Conservation (phyloP, 1,284 basidiomycete genomes). For the Melampsora occidentalis region DNA sequence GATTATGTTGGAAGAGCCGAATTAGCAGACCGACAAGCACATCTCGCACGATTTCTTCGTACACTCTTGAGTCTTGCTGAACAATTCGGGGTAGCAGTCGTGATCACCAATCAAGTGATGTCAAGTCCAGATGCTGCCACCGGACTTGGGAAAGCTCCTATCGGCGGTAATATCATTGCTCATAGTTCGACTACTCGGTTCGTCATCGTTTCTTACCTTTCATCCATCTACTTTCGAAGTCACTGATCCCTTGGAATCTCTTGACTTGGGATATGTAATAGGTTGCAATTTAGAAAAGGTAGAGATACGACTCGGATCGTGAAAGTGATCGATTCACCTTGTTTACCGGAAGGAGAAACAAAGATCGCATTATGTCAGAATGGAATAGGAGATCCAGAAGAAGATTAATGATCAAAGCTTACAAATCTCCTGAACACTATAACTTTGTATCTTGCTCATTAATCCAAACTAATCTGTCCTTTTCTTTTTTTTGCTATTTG, state of each 20-base stretch:
- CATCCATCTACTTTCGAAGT: slow-evolving; percentile 1
- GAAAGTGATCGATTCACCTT: slow-evolving; percentile 97
- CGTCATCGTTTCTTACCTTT: slow-evolving; percentile 6
- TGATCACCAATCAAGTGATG: slow-evolving; percentile 98
- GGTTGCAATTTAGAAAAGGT: slow-evolving; percentile 86
- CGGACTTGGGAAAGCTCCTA: slow-evolving; percentile 85
- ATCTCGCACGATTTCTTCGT: slow-evolving; percentile 94
- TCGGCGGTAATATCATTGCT: slow-evolving; percentile 58
- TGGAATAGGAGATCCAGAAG: slow-evolving; percentile 87
- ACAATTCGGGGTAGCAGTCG: slow-evolving; percentile 97
- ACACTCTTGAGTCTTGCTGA: slow-evolving; percentile 90
- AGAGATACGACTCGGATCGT: slow-evolving; percentile 89
- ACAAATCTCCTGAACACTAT: slow-evolving; percentile 25
- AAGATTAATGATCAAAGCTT: slow-evolving; percentile 61
- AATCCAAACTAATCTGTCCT: slow-evolving; percentile 10
- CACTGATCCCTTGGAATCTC: slow-evolving; percentile 18
- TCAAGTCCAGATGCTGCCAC: slow-evolving; percentile 93
- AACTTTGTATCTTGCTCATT: neutral
- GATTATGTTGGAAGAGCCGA: slow-evolving; percentile 96
- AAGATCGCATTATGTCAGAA: slow-evolving; percentile 83
- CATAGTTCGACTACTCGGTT: slow-evolving; percentile 53
- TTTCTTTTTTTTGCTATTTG: slow-evolving; percentile 2
- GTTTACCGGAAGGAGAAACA: slow-evolving; percentile 92
- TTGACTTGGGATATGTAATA: slow-evolving; percentile 50
- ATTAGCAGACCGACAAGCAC: slow-evolving; percentile 88